Evolutionary conservation across 208 protist genomes (phyloP).

Genomic region (Trypanosoma cruzi): DNA sequence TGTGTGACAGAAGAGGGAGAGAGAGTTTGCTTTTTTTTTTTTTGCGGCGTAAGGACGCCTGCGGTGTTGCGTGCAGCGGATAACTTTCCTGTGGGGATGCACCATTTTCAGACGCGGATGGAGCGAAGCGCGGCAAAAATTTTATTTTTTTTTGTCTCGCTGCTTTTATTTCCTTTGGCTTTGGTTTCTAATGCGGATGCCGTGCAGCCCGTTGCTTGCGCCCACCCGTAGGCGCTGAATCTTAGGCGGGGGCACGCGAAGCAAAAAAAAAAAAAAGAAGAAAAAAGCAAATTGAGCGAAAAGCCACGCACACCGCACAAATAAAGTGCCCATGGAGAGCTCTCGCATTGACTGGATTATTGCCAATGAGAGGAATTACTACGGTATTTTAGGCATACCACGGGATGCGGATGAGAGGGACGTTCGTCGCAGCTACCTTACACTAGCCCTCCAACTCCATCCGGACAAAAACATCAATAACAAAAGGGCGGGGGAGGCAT

Average conservation of each 20-base stretch:
- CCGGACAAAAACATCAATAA: conserved; percentile 57
- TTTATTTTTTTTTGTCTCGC: background rate
- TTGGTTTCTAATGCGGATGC: background rate
- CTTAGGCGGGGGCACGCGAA: background rate
- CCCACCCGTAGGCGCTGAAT: background rate
- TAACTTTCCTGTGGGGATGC: no score
- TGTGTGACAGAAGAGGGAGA: background rate
- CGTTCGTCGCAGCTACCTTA: conserved; percentile 48
- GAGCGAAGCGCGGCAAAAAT: no score
- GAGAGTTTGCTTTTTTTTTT: no score
- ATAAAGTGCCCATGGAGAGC: conserved; percentile 10
- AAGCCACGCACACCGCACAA: background rate
- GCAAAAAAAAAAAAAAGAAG: no score
- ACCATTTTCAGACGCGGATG: background rate
- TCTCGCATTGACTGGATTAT: conserved; percentile 33
- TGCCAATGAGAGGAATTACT: conserved; percentile 35
- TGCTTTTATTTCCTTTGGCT: background rate
- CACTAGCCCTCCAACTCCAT: conserved; percentile 48
- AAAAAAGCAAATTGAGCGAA: no score
- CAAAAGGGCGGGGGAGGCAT: conserved; percentile 48
- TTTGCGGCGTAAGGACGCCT: no score
- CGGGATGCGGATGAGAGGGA: conserved; percentile 24
- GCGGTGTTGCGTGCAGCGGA: no score
- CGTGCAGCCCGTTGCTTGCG: background rate
- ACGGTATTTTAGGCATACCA: conserved; percentile 35